Base-by-base conservation (phyloP, 495 filamentous ascomycete genomes). In the Pyrenula aspistea region DNA sequence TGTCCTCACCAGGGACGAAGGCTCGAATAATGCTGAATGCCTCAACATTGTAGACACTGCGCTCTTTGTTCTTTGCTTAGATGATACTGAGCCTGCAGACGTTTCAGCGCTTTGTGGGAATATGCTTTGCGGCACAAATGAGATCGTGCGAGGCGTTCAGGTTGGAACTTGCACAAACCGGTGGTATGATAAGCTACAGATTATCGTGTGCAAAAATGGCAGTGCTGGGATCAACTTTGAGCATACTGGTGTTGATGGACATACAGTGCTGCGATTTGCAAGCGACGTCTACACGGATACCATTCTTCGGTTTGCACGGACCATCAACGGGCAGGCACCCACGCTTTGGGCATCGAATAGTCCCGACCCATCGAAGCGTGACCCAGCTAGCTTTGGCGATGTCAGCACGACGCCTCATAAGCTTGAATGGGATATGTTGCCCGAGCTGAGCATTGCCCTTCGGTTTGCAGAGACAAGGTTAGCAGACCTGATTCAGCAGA, bases 141-240 rank as follows among this genome's bases (percentile, higher is more conserved):
- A 92, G 58, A 85, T 98, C 19, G 85, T 95, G 66, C 84, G 84
- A 67, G 93, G 93, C 12, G 88, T 98, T 2, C 93, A 98, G 70
- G 88, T 96, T 31, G 93, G 93, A 21, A 98, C 93, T 31, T 98
- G 93, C 70, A 96, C 92, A 12, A 98, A 98, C 67, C 79, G 93
- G 55, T 98, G 93, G 93, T 98, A 98, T 64, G 93, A 98, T 70
- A 98, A 98, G 71, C 80, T 98, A 23, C 93, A 98, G 67, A 97
- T 98, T 59, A 98, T 98, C 55, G 93, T 98, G 47, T 97, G 94
- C 78, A 94, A 95, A 74, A 98, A 96, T 71, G 93, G 93, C 10
- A 93, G 87, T 59, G 93, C 93, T 0, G 93, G 93, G 24, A 97
- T 98, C 82, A 98, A 98, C 70, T 96, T 97, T 60, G 93, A 98